phyloP scores from a whole-genome alignment of 73 alveolate species.

The Tetrahymena elliotti region DNA sequence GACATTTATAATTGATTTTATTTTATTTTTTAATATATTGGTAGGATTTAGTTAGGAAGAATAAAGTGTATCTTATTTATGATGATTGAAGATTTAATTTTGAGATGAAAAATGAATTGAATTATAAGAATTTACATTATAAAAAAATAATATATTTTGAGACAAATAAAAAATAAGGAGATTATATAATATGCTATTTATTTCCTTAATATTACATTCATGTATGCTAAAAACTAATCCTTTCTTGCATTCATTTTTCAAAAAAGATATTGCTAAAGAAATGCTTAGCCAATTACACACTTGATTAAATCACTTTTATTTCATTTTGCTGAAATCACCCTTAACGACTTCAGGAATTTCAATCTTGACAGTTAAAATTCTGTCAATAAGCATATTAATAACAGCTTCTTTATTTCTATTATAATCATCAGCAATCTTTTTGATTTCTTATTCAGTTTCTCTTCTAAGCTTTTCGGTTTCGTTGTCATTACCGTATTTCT shows the following conservation, averaged over 20 bases:
- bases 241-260: neutral
- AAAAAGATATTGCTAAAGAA: neutral
- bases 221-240: neutral
- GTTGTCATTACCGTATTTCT: conserved; percentile 31
- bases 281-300: neutral
- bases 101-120: neutral
- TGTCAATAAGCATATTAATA: conserved; percentile 33
- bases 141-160: neutral
- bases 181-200: neutral
- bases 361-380: conserved; percentile 24
- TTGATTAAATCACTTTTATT: neutral
- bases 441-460: conserved; percentile 28
- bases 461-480: conserved; percentile 35
- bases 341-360: conserved; percentile 44
- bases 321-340: conserved; percentile 16
- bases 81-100: too few relatives aligned
- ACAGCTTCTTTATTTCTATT: conserved; percentile 23
- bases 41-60: neutral
- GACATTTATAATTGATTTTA: neutral
- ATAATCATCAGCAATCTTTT: conserved; percentile 30
- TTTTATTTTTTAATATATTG: neutral
- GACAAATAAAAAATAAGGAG: neutral
- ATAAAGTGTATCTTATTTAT: neutral
- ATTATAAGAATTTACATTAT: neutral
- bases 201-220: neutral